Evolutionary conservation across 305 asterid genomes (phyloP).

Genomic region (Plantago coronopus): DNA sequence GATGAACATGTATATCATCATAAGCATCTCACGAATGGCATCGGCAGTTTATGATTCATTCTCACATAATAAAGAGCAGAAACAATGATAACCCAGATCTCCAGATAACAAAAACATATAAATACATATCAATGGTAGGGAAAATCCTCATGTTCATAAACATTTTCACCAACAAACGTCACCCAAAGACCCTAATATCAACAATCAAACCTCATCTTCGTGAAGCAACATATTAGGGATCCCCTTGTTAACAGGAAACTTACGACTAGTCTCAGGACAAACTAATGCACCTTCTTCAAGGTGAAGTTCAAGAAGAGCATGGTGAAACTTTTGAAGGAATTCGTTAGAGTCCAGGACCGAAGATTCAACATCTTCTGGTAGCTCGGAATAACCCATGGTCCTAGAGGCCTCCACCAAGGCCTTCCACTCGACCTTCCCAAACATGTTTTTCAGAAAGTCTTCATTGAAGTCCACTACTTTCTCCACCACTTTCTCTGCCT

Average conservation of each 20-base stretch:
- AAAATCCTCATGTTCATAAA: too few species aligned
- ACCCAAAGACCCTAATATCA: conserved; percentile 12
- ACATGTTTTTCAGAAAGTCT: conserved; percentile 62
- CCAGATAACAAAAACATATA: too few species aligned
- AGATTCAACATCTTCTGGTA: conserved; percentile 53
- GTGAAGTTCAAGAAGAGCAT: conserved; percentile 79
- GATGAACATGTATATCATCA: too few species aligned
- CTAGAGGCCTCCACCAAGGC: conserved; percentile 65
- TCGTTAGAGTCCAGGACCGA: conserved; percentile 68
- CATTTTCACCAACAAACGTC: too few species aligned
- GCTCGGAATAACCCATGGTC: conserved; percentile 62
- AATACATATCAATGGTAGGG: too few species aligned
- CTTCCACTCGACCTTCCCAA: conserved; percentile 66
- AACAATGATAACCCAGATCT: too few species aligned
- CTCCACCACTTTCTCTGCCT: conserved; percentile 52
- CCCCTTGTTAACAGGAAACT: conserved; percentile 76
- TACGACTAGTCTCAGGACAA: conserved; percentile 81
- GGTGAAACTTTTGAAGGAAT: conserved; percentile 66
- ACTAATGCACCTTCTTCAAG: conserved; percentile 78
- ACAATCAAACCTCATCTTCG: conserved; percentile 66
- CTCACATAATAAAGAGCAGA: too few species aligned
- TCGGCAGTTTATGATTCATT: too few species aligned
- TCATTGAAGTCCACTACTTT: conserved; percentile 59
- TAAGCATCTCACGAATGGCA: not conserved
- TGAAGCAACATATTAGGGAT: conserved; percentile 87